Evolutionary conservation across 768 basidiomycete species (phyloP), one percentile per base, ranked within the genome.

Genomic region (Hericium coralloides): DNA sequence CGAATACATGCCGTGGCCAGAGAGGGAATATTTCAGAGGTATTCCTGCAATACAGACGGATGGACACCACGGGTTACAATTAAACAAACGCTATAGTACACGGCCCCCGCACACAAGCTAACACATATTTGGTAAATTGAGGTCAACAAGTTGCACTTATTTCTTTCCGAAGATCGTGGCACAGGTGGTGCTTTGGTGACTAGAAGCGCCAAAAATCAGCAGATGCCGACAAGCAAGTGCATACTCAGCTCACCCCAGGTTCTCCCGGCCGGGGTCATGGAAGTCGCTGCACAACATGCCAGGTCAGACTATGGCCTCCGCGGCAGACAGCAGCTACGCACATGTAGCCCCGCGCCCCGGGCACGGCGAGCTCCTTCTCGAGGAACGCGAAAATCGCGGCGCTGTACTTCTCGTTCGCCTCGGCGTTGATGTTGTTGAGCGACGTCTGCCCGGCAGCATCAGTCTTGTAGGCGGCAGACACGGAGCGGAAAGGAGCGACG

Each of bases 281-380:
- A 78, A 83, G 3, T 70, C 66, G 64, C 76, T 77, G 55, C 1
- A 55, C 14, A 36, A 52, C 39, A 26, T 4, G 26, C 25, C 25
- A 26, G 25, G 18, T 20, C 31, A 36, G 25, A 6, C 6, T 26
- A 26, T 26, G 3, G 25, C 25, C 25, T 6, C 3, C 25, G 6
- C 6, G 25, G 25, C 25, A 26, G 25, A 26, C 25, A 26, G 25
- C 25, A 26, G 25, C 37, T 23, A 39, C 72, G 55, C 18, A 82
- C 82, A 88, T 80, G 63, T 87, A 86, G 50, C 82, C 84, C 49
- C 84, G 76, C 59, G 81, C 70, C 1, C 70, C 74, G 0, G 70
- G 67, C 15, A 79, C 66, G 6, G 76, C 77, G 2, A 88, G 69
- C 56, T 81, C 80, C 62, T 75, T 66, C 59, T 79, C 64, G 64